phyloP scores from a whole-genome alignment of 2,329 filamentous ascomycete genomes.

The Microsporum ferrugineum region DNA sequence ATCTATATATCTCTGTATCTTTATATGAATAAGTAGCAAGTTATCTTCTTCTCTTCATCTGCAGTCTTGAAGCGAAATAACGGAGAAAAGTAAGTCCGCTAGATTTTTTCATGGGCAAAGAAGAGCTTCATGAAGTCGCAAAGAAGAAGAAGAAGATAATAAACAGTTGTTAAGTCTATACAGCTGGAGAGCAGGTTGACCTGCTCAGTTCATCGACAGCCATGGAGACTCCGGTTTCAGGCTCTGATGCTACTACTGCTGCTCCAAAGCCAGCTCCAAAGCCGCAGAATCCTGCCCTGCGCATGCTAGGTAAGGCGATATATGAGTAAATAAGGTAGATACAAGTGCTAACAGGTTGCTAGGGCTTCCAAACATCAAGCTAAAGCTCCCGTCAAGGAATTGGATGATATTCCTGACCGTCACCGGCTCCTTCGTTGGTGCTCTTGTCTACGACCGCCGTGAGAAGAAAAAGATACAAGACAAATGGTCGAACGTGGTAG shows the following conservation, averaged over 20 bases:
- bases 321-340: not conserved
- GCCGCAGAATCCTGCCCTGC: constrained; percentile 15
- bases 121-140: not conserved
- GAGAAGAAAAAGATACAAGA: constrained; percentile 76
- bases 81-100: not conserved
- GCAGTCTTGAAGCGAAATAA: not conserved
- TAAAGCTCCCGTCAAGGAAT: constrained; percentile 83
- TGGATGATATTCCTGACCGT: constrained; percentile 92
- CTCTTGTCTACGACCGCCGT: constrained; percentile 82
- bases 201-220: not conserved
- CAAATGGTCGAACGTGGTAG: constrained; percentile 77
- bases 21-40: not conserved
- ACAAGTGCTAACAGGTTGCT: constrained; percentile 6
- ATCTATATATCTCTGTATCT: not conserved
- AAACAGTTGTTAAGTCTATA: not conserved
- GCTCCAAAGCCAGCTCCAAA: constrained; percentile 12
- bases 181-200: not conserved
- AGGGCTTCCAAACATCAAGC: constrained; percentile 74
- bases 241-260: constrained; percentile 8
- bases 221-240: not conserved
- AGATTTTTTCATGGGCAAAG: not conserved
- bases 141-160: not conserved
- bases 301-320: constrained; percentile 13
- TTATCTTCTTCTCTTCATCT: not conserved
- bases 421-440: constrained; percentile 63